phyloP scores from a whole-genome alignment of 176 grass and related monocot species.

The Carex littledalei region DNA sequence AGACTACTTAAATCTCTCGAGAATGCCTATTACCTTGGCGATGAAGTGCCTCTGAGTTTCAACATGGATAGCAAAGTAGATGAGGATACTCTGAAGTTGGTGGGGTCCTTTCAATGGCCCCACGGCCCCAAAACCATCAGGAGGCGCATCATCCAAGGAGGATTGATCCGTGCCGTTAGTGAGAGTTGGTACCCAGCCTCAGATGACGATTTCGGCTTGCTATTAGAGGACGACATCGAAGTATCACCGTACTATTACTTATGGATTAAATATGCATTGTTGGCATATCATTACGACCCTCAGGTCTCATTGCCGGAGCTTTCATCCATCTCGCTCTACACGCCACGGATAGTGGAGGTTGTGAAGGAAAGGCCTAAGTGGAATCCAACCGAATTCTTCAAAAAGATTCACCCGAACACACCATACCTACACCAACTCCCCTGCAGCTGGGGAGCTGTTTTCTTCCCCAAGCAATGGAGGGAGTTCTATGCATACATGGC shows the following conservation, averaged over 20 bases:
- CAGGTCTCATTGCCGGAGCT: constrained; percentile 64
- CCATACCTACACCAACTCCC: constrained; percentile 95
- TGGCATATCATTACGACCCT: constrained; percentile 86
- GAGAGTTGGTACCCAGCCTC: constrained; percentile 90
- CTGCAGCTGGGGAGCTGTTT: constrained; percentile 98
- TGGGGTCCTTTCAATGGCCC: constrained; percentile 54
- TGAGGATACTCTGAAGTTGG: constrained; percentile 54
- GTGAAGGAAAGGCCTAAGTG: constrained; percentile 76
- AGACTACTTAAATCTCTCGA: constrained; percentile 54
- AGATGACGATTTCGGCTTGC: constrained; percentile 84
- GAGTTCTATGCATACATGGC: constrained; percentile 99
- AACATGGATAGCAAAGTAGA: constrained; percentile 98
- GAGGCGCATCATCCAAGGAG: constrained; percentile 88
- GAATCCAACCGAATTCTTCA: constrained; percentile 81
- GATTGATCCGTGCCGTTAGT: constrained; percentile 87
- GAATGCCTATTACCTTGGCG: constrained; percentile 65
- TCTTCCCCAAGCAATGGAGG: constrained; percentile 98
- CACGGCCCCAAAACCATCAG: constrained; percentile 73
- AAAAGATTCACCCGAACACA: constrained; percentile 62
- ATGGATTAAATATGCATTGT: constrained; percentile 86
- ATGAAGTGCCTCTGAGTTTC: constrained; percentile 84
- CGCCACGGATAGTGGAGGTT: constrained; percentile 85
- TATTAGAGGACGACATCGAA: constrained; percentile 96
- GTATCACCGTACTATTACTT: constrained; percentile 98
- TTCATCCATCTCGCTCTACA: constrained; percentile 89